A percentile compares a stretch with the other conserved stretches of the same genome.
Conservation (phyloP, 306 rosid genomes). For the Cotoneaster glaucophyllus region DNA sequence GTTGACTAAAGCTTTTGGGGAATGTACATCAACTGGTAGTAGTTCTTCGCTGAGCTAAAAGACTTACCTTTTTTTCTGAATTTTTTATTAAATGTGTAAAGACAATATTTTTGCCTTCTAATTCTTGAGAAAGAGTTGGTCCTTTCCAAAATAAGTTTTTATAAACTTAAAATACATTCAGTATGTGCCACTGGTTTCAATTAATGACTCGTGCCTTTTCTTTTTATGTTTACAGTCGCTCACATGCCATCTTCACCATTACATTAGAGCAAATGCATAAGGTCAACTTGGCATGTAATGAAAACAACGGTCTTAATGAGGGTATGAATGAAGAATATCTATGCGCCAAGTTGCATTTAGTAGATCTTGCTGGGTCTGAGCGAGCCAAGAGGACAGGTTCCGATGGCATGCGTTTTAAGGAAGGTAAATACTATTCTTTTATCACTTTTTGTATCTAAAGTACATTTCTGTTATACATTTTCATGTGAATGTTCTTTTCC, state of each 20-base stretch:
- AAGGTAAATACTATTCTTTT: conserved; percentile 47
- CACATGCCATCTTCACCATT: conserved; percentile 99
- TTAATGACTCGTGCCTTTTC: conserved; percentile 21
- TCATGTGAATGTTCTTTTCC: conserved; percentile 22
- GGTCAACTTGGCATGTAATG: conserved; percentile 36
- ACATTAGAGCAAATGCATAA: conserved; percentile 96
- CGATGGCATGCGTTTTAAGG: conserved; percentile 95
- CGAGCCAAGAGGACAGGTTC: conserved; percentile 99
- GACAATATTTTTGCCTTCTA: background rate
- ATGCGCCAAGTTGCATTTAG: conserved; percentile 93
- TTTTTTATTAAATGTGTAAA: background rate
- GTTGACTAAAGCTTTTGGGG: background rate
- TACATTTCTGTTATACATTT: conserved; percentile 10
- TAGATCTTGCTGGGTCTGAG: conserved; percentile 99
- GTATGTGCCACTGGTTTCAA: background rate
- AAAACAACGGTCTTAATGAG: conserved; percentile 39
- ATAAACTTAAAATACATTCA: background rate
- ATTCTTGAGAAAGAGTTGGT: background rate
- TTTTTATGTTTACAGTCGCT: conserved; percentile 57
- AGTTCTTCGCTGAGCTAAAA: background rate
- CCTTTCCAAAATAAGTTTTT: background rate
- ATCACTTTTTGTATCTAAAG: background rate
- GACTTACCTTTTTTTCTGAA: background rate
- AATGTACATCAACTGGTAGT: background rate
- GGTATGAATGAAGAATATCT: conserved; percentile 76